Evolutionary conservation across 352 stramenopile genomes (phyloP).

Genomic region (Phytophthora foliorum): DNA sequence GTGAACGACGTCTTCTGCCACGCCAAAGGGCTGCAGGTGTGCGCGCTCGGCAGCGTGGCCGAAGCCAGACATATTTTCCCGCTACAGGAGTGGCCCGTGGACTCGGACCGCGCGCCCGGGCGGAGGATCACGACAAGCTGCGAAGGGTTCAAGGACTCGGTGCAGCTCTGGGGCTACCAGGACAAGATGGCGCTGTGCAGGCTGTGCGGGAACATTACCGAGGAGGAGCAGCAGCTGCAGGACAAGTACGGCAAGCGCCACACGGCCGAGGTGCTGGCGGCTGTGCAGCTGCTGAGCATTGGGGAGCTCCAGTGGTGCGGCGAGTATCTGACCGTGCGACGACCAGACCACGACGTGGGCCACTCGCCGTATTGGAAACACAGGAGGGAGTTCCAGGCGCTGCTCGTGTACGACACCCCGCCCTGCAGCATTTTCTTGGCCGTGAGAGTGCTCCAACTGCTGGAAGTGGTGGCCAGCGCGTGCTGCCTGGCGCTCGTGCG

Average conservation of each 20-base stretch:
- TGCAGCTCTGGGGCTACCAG: conserved; percentile 59
- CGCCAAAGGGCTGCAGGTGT: conserved; percentile 54
- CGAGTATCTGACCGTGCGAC: conserved; percentile 39
- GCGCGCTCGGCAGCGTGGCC: conserved; percentile 43
- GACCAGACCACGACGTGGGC: conserved; percentile 31
- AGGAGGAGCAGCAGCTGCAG: conserved; percentile 37
- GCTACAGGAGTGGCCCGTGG: conserved; percentile 51
- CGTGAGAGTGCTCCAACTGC: conserved; percentile 34
- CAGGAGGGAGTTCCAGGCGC: conserved; percentile 37
- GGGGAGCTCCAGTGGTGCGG: conserved; percentile 63
- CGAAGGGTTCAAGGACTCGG: conserved; percentile 50
- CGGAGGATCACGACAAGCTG: conserved; percentile 42
- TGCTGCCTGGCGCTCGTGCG: conserved; percentile 31
- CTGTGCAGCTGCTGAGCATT: conserved; percentile 50
- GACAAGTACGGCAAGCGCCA: conserved; percentile 17
- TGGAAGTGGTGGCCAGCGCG: conserved; percentile 34
- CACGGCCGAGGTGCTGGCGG: conserved; percentile 36
- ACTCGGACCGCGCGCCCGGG: conserved; percentile 41
- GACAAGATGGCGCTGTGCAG: conserved; percentile 63
- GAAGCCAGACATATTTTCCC: conserved; percentile 55
- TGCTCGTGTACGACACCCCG: conserved; percentile 31
- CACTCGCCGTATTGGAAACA: conserved; percentile 54
- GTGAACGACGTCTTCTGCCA: conserved; percentile 66
- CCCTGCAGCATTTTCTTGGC: conserved; percentile 35
- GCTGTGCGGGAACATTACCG: conserved; percentile 45